These are phyloP conservation scores for Gloeophyllum trabeum DNA, from an alignment of 768 basidiomycete species.

Conservation along the genomic window DNA sequence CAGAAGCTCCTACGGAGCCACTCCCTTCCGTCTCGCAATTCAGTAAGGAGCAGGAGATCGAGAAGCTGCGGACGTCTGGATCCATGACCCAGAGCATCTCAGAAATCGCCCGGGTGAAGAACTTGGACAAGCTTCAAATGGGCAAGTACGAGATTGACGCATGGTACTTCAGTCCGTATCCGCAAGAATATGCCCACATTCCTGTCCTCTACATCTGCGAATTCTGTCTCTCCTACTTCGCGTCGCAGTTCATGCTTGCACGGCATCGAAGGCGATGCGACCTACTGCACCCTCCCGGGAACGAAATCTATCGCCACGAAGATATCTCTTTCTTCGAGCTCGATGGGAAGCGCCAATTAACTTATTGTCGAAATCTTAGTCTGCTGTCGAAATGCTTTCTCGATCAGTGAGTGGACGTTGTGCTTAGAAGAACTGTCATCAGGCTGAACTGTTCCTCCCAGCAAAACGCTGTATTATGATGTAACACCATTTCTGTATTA, in stretches of 20 bases:
- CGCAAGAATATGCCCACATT: constrained; percentile 94
- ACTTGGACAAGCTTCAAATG: constrained; percentile 92
- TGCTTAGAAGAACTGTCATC: not conserved
- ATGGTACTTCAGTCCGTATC: constrained; percentile 99
- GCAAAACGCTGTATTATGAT: constrained; percentile 98
- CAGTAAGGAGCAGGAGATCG: constrained; percentile 98
- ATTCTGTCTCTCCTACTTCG: constrained; percentile 92
- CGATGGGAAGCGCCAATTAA: constrained; percentile 90
- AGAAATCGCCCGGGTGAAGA: constrained; percentile 97
- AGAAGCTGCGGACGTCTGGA: constrained; percentile 93
- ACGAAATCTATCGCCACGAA: constrained; percentile 98
- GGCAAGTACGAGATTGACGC: constrained; percentile 95
- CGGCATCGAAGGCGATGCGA: constrained; percentile 89
- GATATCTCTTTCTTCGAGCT: constrained; percentile 98
- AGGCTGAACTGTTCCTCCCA: constrained; percentile 17
- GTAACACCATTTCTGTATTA: constrained; percentile 99
- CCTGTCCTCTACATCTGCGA: constrained; percentile 97
- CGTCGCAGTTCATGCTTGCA: constrained; percentile 80
- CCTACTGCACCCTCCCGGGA: constrained; percentile 90
- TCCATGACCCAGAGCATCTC: constrained; percentile 99
- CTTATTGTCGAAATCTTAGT: constrained; percentile 96
- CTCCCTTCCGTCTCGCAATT: constrained; percentile 51
- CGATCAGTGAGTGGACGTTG: constrained; percentile 66
- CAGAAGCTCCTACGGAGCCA: constrained; percentile 32
- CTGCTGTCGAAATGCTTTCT: constrained; percentile 96